Percentiles rank a stretch among this genome's conserved stretches.
Conservation (phyloP, 108 stramenopile genomes). For the Nitzschia inconspicua region DNA sequence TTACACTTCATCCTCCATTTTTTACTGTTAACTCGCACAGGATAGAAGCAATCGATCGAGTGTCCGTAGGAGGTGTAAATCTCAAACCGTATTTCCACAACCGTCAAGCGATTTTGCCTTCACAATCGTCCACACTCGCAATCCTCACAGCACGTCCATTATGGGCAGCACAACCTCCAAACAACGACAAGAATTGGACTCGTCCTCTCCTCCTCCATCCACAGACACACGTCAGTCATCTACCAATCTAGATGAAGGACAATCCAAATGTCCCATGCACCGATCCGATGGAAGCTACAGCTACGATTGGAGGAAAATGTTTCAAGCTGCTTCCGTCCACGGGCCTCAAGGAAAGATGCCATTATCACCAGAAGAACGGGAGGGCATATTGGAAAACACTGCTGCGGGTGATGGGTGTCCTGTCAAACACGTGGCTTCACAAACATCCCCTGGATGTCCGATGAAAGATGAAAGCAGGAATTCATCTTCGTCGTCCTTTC, state of each 20-base stretch:
- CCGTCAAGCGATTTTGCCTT: too few relatives aligned
- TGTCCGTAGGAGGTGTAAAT: too few relatives aligned
- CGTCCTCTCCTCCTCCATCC: too few relatives aligned
- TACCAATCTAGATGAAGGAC: conserved; percentile 6
- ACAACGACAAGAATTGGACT: too few relatives aligned
- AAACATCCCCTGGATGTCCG: conserved; percentile 33
- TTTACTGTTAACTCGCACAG: too few relatives aligned
- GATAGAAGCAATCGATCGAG: too few relatives aligned
- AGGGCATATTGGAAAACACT: not conserved
- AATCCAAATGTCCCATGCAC: conserved; percentile 45
- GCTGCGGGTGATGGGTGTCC: conserved; percentile 1
- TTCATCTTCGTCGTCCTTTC: conserved; percentile 15
- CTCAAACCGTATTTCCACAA: too few relatives aligned
- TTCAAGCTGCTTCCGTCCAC: conserved; percentile 27
- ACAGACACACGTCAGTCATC: too few relatives aligned
- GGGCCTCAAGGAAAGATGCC: conserved; percentile 31
- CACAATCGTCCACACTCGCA: too few relatives aligned
- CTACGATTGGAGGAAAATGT: conserved; percentile 32
- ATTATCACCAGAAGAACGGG: conserved; percentile 26
- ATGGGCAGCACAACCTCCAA: too few relatives aligned
- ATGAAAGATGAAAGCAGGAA: conserved; percentile 44
- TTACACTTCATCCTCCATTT: too few relatives aligned
- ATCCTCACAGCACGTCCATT: too few relatives aligned
- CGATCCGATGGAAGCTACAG: conserved; percentile 37
- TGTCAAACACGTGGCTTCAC: conserved; percentile 6